Conservation (phyloP, 306 rosid genomes). For the Benincasa hispida region DNA sequence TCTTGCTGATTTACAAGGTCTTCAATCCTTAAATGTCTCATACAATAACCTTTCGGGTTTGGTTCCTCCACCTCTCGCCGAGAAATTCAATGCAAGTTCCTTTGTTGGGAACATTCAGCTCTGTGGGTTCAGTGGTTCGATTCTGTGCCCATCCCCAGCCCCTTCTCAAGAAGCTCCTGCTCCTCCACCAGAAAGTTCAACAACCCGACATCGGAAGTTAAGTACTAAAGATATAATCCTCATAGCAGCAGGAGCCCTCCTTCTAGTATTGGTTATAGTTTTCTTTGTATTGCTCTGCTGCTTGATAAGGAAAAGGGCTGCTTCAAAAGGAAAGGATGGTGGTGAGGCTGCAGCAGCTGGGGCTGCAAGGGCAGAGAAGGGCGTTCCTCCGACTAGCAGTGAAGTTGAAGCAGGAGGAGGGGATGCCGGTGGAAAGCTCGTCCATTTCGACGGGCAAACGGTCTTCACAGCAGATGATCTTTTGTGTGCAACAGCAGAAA, state of each 20-base stretch:
- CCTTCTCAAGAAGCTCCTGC: conserved; percentile 33
- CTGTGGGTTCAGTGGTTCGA: conserved; percentile 58
- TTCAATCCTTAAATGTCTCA: conserved; percentile 54
- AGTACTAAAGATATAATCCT: conserved; percentile 71
- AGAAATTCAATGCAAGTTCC: conserved; percentile 59
- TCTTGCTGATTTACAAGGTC: conserved; percentile 27
- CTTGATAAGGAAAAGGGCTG: conserved; percentile 41
- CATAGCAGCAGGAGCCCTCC: conserved; percentile 64
- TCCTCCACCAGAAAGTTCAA: conserved; percentile 21
- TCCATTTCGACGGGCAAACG: conserved; percentile 71
- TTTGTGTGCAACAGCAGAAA: conserved; percentile 89
- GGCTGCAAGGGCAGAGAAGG: conserved; percentile 38
- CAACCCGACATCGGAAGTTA: conserved; percentile 34
- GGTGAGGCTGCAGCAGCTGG: conserved; percentile 22
- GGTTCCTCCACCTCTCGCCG: conserved; percentile 44
- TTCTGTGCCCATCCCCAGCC: conserved; percentile 40
- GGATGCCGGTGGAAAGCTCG: conserved; percentile 65
- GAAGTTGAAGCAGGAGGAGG: conserved; percentile 52
- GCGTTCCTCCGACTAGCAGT: conserved; percentile 30
- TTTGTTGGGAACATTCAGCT: conserved; percentile 59
- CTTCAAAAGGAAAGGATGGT: conserved; percentile 34
- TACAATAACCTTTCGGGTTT: conserved; percentile 67
- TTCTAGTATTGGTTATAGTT: conserved; percentile 30
- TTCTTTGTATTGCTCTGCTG: conserved; percentile 54
- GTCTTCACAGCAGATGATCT: conserved; percentile 86